These are phyloP conservation scores for Miamiensis avidus DNA, from an alignment of 169 alveolate species.

Conservation along the genomic window DNA sequence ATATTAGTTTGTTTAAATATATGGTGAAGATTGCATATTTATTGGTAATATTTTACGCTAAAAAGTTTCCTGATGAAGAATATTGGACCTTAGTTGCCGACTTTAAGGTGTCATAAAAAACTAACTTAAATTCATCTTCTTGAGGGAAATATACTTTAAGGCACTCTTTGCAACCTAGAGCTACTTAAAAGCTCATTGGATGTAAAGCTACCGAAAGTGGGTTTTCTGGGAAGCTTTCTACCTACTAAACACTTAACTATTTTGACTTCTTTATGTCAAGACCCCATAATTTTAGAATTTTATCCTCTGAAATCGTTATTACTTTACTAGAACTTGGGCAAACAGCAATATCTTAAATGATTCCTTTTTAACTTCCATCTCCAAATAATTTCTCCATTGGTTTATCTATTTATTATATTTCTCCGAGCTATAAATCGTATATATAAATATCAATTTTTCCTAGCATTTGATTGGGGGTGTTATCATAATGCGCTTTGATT, in stretches of 20 bases:
- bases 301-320: neutral
- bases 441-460: neutral
- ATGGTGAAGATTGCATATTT: no score
- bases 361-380: neutral
- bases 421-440: neutral
- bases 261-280: neutral
- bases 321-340: neutral
- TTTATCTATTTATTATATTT: neutral
- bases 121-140: constrained; percentile 20
- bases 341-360: neutral
- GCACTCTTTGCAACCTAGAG: constrained; percentile 39
- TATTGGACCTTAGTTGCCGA: neutral
- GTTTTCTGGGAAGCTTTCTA: constrained; percentile 20
- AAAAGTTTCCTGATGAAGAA: constrained; percentile 14
- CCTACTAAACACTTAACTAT: no score
- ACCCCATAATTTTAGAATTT: neutral
- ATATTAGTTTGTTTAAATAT: no score
- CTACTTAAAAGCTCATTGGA: constrained; percentile 38
- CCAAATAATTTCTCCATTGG: neutral
- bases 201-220: constrained; percentile 42
- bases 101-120: constrained; percentile 3
- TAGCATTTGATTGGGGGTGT: no score
- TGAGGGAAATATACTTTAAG: constrained; percentile 2
- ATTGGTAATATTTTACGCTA: no score
- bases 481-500: neutral